These are phyloP conservation scores for Tripterygium wilfordii DNA, from an alignment of 177 flowering plant species.

Conservation along the genomic window DNA sequence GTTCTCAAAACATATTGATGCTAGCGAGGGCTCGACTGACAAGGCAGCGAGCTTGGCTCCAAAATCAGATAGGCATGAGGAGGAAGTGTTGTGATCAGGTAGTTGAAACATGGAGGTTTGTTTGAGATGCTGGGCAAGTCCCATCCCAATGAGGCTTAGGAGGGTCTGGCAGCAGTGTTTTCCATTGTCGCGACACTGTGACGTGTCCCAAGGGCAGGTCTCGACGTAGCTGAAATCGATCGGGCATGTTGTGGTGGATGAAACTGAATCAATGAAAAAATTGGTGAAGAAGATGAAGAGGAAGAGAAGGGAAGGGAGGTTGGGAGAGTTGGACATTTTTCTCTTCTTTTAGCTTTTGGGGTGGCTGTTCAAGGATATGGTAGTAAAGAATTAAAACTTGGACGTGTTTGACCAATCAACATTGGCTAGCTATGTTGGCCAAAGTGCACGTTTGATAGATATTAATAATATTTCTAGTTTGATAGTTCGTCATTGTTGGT, in stretches of 20 bases:
- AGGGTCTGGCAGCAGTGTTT: constrained; percentile 37
- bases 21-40: constrained; percentile 20
- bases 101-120: constrained; percentile 38
- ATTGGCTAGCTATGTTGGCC: not conserved
- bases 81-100: constrained; percentile 19
- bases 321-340: too few species aligned
- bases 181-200: constrained; percentile 9
- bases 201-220: constrained; percentile 30
- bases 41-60: constrained; percentile 13
- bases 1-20: constrained; percentile 21
- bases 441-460: not conserved
- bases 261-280: constrained; percentile 1
- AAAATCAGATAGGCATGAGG: constrained; percentile 28
- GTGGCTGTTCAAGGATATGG: too few species aligned
- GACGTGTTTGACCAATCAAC: constrained; percentile 1
- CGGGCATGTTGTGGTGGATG: constrained; percentile 27
- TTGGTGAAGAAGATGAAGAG: not conserved
- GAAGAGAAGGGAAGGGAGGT: constrained; percentile 1
- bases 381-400: not conserved
- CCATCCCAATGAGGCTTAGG: constrained; percentile 39
- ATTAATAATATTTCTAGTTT: too few species aligned
- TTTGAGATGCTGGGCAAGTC: constrained; percentile 39
- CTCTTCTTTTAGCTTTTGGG: too few species aligned
- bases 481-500: too few species aligned
- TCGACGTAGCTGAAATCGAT: constrained; percentile 33